Base-by-base conservation (phyloP, 2,329 filamentous ascomycete species). In the Amauroascus verrucosus region DNA sequence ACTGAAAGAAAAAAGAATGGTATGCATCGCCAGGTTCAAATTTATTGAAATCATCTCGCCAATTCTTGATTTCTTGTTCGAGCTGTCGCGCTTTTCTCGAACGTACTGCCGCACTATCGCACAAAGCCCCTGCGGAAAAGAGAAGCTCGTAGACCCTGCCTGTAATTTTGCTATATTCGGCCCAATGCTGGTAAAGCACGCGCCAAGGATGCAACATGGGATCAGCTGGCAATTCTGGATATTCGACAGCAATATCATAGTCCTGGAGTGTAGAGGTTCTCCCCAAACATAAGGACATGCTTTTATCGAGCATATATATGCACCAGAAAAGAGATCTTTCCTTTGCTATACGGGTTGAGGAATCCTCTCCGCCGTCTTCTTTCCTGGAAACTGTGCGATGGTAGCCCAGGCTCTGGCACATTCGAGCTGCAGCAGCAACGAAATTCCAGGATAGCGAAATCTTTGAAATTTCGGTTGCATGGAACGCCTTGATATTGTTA, bases 391-490 rank as follows among this genome's bases (percentile, higher is more conserved):
- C 54, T 16, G 59, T 56, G 28, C 78, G 75, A 61, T 84, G 82
- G 56, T 80, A 83, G 2, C 82, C 82, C 3, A 83, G 75, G 0
- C 77, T 78, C 59, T 82, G 79, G 57, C 80, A 83, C 50, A 85
- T 70, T 49, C 78, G 75, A 11, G 77, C 76, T 0, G 81, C 82
- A 16, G 75, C 75, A 6, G 76, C 78, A 22, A 76, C 77, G 16
- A 85, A 68, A n/a, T 80, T 77, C 77, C 81, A 83, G n/a, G 79
- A 79, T 2, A 85, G 72, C 0, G 79, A 80, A 0, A 81, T 79
- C 37, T 80, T 78, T 2, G 80, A 81, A 13, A 77, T 72, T 56
- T 84, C 81, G 46, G 84, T 75, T 11, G 81, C 76, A 59, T 83
- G 80, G n/a, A 80, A 68, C 3, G 78, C 74, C 79, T 84, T 48